Base-by-base conservation (phyloP, 768 basidiomycete genomes). In the Psilocybe cyanescens region DNA sequence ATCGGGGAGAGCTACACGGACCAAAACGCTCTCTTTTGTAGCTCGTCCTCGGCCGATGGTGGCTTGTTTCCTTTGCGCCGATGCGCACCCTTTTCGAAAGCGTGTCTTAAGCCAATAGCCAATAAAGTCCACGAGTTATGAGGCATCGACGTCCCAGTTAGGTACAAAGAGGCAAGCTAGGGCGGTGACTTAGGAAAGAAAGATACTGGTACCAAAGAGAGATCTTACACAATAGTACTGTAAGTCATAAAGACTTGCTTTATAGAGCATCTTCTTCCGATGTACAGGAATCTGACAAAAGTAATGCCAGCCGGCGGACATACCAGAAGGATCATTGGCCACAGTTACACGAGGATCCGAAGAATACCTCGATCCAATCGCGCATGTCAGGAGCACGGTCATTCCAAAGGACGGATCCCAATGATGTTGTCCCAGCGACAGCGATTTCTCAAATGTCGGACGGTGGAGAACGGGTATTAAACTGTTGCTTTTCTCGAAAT, bases 21-120 rank as follows among this genome's bases (percentile, higher is more conserved):
- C 85, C 85, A 85, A 68, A 85, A 86, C 17, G 80, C 78, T 1
- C 85, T 81, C 66, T 86, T 87, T 78, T 84, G 86, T 33, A 87
- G 73, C 67, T 91, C 88, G 45, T 84, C 78, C 58, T 90, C 85
- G 3, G 74, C 62, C 2, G 71, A 77, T 2, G 69, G 65, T 37
- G 63, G 66, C 60, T 63, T 67, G 51, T 78, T 75, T 17, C 78
- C 74, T 66, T 72, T 76, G 8, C 78, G 78, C 31, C 86, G 77
- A 66, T 92, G 90, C 12, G 81, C 82, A 8, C 90, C 83, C 31
- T 84, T 81, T 63, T 91, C 90, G 69, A 88, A 81, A 0, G 85
- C 81, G 19, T 84, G 75, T 3, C 89, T 85, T 46, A 91, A 72
- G 17, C 85, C 86, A 17, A 87, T 71, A 3, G 77, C 88, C 33